These are phyloP conservation scores for Fusarium metavorans DNA, from an alignment of 2,329 filamentous ascomycete species.

Conservation along the genomic window DNA sequence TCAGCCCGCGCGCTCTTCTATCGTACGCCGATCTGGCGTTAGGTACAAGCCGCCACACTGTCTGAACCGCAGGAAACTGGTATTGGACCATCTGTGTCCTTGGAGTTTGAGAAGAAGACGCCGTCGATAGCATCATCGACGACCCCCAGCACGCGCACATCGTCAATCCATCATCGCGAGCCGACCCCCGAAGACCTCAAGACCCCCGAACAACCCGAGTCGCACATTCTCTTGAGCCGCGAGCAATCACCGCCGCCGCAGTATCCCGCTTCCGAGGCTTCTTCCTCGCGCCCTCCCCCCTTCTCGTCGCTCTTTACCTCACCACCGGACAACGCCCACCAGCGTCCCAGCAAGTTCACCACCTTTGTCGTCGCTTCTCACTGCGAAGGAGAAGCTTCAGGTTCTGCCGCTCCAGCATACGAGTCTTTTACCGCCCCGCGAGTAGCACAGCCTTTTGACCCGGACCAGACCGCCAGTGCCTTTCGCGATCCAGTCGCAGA, in stretches of 20 bases:
- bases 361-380: slow-evolving; percentile 43
- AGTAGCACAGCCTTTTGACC: slow-evolving; percentile 53
- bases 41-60: slow-evolving; percentile 53
- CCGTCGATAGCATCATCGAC: slow-evolving; percentile 43
- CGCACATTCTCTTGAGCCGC: slow-evolving; percentile 46
- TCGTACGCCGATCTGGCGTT: slow-evolving; percentile 19
- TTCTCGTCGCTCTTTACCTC: slow-evolving; percentile 71
- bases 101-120: slow-evolving; percentile 50
- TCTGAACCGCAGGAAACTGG: slow-evolving; percentile 50
- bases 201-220: slow-evolving; percentile 38
- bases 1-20: slow-evolving; percentile 12
- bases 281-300: slow-evolving; percentile 65
- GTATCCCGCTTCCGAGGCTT: slow-evolving; percentile 69
- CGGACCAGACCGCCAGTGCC: slow-evolving; percentile 51
- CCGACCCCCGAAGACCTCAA: slow-evolving; percentile 38
- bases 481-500: slow-evolving; percentile 72
- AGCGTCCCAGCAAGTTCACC: slow-evolving; percentile 49
- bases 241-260: slow-evolving; percentile 68
- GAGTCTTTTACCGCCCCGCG: slow-evolving; percentile 50
- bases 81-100: slow-evolving; percentile 52
- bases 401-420: slow-evolving; percentile 67
- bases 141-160: slow-evolving; percentile 42
- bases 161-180: slow-evolving; percentile 41
- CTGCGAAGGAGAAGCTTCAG: slow-evolving; percentile 48
- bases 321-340: slow-evolving; percentile 50